These are phyloP conservation scores for Coprinopsis strossmayeri DNA, from an alignment of 768 basidiomycete genomes.

Conservation along the genomic window DNA sequence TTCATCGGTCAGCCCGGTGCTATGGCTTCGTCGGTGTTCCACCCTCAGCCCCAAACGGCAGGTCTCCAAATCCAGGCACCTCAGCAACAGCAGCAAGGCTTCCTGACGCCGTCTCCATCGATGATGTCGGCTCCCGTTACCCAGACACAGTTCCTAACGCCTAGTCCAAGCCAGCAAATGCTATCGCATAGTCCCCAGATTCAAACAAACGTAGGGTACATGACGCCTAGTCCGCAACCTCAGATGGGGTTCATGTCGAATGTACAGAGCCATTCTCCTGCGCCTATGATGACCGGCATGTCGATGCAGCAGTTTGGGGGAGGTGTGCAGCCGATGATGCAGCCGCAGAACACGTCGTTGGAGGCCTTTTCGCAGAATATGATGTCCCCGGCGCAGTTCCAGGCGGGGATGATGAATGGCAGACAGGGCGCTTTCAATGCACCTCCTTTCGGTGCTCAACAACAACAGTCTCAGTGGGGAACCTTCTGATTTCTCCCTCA, in stretches of 20 bases:
- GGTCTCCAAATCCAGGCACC: constrained; percentile 18
- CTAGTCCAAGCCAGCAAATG: constrained; percentile 28
- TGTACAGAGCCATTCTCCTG: constrained; percentile 20
- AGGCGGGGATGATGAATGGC: constrained; percentile 4
- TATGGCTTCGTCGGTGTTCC: constrained; percentile 17
- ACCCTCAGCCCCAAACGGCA: constrained; percentile 20
- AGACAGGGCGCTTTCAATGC: background rate
- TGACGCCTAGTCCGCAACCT: constrained; percentile 24
- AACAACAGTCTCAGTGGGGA: constrained; percentile 2
- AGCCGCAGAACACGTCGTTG: constrained; percentile 12
- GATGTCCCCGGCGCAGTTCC: constrained; percentile 15
- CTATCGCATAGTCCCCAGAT: constrained; percentile 30
- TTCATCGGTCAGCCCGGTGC: constrained; percentile 11
- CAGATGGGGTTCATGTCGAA: constrained; percentile 20
- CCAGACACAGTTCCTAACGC: constrained; percentile 25
- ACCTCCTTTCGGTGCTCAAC: background rate
- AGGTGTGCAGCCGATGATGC: constrained; percentile 15
- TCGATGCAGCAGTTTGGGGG: constrained; percentile 11
- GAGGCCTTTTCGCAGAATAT: constrained; percentile 25
- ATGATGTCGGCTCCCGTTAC: constrained; percentile 22
- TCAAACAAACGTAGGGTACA: constrained; percentile 18
- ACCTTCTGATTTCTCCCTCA: constrained; percentile 1
- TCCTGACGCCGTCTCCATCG: constrained; percentile 21
- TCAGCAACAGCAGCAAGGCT: constrained; percentile 16
- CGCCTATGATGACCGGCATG: constrained; percentile 21